Percentiles rank a stretch among this genome's conserved stretches.
phyloP scores from a whole-genome alignment of 176 grass and related monocot species.

The Hordeum marinum region DNA sequence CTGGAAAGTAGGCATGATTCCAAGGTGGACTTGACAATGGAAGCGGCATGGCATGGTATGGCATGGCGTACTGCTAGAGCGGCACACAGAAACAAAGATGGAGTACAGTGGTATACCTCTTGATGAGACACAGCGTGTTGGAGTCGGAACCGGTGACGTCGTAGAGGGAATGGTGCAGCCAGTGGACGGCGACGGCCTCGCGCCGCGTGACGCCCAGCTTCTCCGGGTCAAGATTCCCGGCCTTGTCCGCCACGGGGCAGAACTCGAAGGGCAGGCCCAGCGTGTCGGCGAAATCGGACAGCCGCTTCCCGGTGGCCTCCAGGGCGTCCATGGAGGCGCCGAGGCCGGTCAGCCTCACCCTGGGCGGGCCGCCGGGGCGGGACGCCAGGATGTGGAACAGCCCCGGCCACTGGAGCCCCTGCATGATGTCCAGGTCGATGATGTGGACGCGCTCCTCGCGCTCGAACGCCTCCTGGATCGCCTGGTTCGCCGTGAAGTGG shows the following conservation, averaged over 20 bases:
- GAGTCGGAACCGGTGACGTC: conserved; percentile 82
- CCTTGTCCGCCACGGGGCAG: conserved; percentile 77
- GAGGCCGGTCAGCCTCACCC: conserved; percentile 65
- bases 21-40: neutral
- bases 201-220: conserved; percentile 67
- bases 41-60: neutral
- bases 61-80: neutral
- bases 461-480: conserved; percentile 97
- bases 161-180: conserved; percentile 98
- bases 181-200: conserved; percentile 92
- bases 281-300: conserved; percentile 88
- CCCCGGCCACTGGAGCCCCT: conserved; percentile 93
- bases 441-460: conserved; percentile 90
- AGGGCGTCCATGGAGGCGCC: conserved; percentile 77
- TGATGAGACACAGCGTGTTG: conserved; percentile 79
- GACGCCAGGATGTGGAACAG: conserved; percentile 98
- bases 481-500: conserved; percentile 97
- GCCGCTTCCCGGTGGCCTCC: conserved; percentile 81
- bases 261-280: conserved; percentile 89
- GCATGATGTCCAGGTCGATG: conserved; percentile 99
- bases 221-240: conserved; percentile 83
- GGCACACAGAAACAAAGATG: neutral
- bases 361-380: conserved; percentile 72
- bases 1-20: conserved; percentile 39
- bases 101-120: conserved; percentile 38